Evolutionary conservation across 257 asterid genomes (phyloP).

Genomic region (Solanum corneliomulleri): DNA sequence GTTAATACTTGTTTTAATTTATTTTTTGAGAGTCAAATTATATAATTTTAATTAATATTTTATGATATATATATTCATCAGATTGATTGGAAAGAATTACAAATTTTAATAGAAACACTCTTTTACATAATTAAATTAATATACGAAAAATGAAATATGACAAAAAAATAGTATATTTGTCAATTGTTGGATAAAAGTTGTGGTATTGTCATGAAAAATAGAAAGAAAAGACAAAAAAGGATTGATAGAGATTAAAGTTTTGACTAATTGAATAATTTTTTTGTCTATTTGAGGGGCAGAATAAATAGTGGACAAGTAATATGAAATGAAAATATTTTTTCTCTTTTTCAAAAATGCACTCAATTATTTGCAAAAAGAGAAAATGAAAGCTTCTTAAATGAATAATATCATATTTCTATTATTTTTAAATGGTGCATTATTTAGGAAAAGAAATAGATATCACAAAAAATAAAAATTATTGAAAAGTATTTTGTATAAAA

Average conservation of each 20-base stretch:
- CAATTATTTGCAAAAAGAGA: background rate
- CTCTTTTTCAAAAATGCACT: background rate
- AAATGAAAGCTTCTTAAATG: background rate
- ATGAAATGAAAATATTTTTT: background rate
- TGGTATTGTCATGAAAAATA: background rate
- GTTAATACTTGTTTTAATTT: background rate
- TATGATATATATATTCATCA: background rate
- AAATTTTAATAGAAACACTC: background rate
- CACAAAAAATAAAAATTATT: background rate
- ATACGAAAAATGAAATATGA: accelerated
- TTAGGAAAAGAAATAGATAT: background rate
- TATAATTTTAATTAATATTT: background rate
- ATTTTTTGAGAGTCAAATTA: background rate
- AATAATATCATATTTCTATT: background rate
- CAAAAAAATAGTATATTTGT: background rate
- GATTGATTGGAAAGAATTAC: background rate
- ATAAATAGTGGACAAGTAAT: background rate
- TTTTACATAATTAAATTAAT: background rate
- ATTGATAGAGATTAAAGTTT: background rate
- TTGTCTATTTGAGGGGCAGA: background rate
- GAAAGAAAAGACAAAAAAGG: background rate
- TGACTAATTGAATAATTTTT: background rate
- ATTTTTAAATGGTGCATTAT: background rate
- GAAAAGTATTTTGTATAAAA: no score
- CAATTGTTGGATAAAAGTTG: background rate